phyloP scores from a whole-genome alignment of 1,139 yeast genomes.

The Debaryomyces sp. region DNA sequence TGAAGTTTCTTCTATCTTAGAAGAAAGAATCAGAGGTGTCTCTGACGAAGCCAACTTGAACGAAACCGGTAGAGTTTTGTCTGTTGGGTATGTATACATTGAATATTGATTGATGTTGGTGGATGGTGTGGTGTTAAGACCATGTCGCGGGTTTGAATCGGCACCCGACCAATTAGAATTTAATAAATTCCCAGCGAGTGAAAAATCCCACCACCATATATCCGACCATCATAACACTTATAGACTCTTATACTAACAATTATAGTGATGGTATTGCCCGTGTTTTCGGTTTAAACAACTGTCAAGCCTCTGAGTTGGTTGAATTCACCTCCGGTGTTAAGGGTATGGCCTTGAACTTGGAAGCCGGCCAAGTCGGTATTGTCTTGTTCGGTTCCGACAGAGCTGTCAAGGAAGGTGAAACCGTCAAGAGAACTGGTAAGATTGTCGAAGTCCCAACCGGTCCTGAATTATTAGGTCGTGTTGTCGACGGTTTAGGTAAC shows the following conservation, averaged over 20 bases:
- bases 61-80: constrained; percentile 99
- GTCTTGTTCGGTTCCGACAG: constrained; percentile 99
- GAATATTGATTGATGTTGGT: neutral
- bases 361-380: constrained; percentile 99
- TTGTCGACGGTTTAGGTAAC: constrained; percentile 98
- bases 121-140: neutral
- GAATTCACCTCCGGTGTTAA: constrained; percentile 99
- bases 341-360: constrained; percentile 99
- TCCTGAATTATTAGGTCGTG: constrained; percentile 98
- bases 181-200: constrained; percentile 1
- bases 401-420: constrained; percentile 98
- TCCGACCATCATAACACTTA: neutral
- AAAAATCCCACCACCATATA: constrained; percentile 1
- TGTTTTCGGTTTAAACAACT: constrained; percentile 99
- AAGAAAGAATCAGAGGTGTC: constrained; percentile 99
- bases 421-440: constrained; percentile 99
- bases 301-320: constrained; percentile 99
- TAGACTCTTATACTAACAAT: constrained; percentile 24
- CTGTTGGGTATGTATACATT: constrained; percentile 76
- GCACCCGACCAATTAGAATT: constrained; percentile 20
- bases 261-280: constrained; percentile 99
- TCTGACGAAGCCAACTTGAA: constrained; percentile 96
- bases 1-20: constrained; percentile 98
- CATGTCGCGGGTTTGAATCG: constrained; percentile 10
- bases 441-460: constrained; percentile 99